Base-by-base conservation (phyloP, 2,329 filamentous ascomycete genomes). In the Trichoderma koningiopsis region DNA sequence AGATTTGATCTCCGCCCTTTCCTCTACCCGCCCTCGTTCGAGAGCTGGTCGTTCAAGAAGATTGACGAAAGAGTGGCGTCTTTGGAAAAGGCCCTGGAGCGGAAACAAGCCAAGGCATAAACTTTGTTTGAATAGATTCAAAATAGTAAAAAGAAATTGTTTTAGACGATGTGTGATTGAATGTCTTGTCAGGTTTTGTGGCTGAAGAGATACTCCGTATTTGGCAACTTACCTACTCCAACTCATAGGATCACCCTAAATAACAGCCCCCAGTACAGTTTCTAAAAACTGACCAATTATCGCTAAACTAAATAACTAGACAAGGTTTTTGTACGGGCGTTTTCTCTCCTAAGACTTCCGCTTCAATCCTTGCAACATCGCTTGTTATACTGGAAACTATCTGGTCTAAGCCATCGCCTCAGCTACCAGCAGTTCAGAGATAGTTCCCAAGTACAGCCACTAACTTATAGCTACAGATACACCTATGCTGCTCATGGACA, bases 21-120 rank as follows among this genome's bases (percentile, higher is more conserved):
- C 62, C 70, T 79, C 5, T 78, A 81, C 70, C 79, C 79, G 0
- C 72, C 76, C 0, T 75, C 77, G 49, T 82, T 70, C 70, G 71
- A 77, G 71, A 76, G 72, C 57, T 81, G 76, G 75, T 74, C 73
- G 2, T 82, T 85, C 57, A 80, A 79, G 71, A 79, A 74, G 72
- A 82, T 83, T 47, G 81, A 83, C 66, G 73, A 74, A 71, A 77
- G 78, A 69, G 72, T 81, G 1, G 77, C 75, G 59, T 76, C 72
- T 61, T 72, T 81, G 5, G 76, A 81, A 66, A 77, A 72, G 71
- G 61, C 61, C 27, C 22, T 64, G 16, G 43, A 64, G 49, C 31
- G 61, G 16, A 52, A 52, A 62, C 59, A 62, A 24, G 47, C 43
- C 16, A 64, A 55, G 24, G 22, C 31, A 64, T 55, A 64, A 33